Evolutionary conservation across 2,329 filamentous ascomycete genomes (phyloP).

Genomic region (Camptophora hylomeconis): DNA sequence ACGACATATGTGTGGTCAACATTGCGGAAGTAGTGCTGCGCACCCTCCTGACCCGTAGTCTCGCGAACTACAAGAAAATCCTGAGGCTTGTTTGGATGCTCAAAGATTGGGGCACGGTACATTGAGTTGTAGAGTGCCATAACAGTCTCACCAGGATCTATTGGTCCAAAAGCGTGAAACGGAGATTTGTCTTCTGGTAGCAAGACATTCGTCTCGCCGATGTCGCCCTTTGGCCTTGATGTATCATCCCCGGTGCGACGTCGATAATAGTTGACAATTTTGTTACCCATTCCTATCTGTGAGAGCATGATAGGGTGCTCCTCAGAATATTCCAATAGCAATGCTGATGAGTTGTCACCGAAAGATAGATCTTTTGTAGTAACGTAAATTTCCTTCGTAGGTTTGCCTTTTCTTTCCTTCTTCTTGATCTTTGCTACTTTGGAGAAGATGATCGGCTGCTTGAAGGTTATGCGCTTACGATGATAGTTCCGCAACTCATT

Average conservation of each 20-base stretch:
- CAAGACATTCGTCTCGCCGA: slow-evolving; percentile 80
- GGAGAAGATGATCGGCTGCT: slow-evolving; percentile 54
- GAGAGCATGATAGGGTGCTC: slow-evolving; percentile 83
- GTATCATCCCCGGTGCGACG: slow-evolving; percentile 69
- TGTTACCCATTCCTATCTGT: slow-evolving; percentile 94
- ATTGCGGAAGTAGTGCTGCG: slow-evolving; percentile 70
- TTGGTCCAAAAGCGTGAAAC: slow-evolving; percentile 87
- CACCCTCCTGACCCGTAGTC: slow-evolving; percentile 64
- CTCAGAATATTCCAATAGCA: slow-evolving; percentile 92
- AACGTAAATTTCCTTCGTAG: slow-evolving; percentile 64
- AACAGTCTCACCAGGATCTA: slow-evolving; percentile 80
- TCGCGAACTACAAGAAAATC: slow-evolving; percentile 83
- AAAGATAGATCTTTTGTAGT: slow-evolving; percentile 72
- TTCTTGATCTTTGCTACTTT: slow-evolving; percentile 56
- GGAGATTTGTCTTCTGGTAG: slow-evolving; percentile 91
- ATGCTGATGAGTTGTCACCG: slow-evolving; percentile 74
- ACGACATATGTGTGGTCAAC: slow-evolving; percentile 86
- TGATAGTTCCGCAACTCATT: slow-evolving; percentile 72
- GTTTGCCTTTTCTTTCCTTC: slow-evolving; percentile 69
- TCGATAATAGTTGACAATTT: slow-evolving; percentile 92
- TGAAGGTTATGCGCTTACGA: slow-evolving; percentile 63
- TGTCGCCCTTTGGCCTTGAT: slow-evolving; percentile 61
- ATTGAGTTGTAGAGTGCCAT: slow-evolving; percentile 89
- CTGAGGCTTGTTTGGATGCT: slow-evolving; percentile 60
- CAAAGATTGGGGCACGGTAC: slow-evolving; percentile 89